Evolutionary conservation across 148 eudicot species (phyloP), one percentile per base, ranked within the genome.

Genomic region (Persicaria tinctoria): DNA sequence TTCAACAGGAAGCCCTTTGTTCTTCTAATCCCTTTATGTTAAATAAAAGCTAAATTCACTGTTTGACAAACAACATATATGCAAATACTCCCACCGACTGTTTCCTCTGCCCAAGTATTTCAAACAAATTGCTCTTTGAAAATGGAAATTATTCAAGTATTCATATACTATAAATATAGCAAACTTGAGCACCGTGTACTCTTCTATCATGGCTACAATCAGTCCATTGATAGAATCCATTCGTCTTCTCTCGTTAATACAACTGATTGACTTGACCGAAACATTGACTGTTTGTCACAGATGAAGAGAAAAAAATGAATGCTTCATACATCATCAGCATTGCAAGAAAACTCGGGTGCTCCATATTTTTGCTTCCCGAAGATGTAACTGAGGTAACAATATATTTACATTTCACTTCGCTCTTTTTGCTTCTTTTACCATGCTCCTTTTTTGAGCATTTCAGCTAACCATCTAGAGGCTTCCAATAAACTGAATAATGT

Each of bases 251-350:
- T 66, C 13, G 47, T 2, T 41, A 12, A 13, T 41, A 4, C 3
- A 11, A 14, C 5, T 32, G 4, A 54, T 16, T 12, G 57, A 54
- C 17, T 48, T 66, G 4, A 66, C 70, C 47, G 13, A 66, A 38
- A 66, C 41, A 41, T 4, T 41, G 47, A 66, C 41, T 66, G 7
- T 66, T 70, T 48, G 60, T 44, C 80, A 70, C 76, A 95, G 99
- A 90, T 75, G 99, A 92, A 78, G 94, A 92, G 90, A 96, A 92
- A 88, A 91, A 84, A 87, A 96, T 96, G 99, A 96, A 96, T 74
- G 99, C 99, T 74, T 89, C 94, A 46, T 96, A 96, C 80, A 89
- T 92, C 75, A 96, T 96, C 86, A 96, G 99, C 78, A 85, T 92
- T 38, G 99, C 99, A 46, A 89, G 99, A 83, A 96, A 96, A 83